Base-by-base conservation (phyloP, 2,329 filamentous ascomycete species). In the Aureobasidium subglaciale region DNA sequence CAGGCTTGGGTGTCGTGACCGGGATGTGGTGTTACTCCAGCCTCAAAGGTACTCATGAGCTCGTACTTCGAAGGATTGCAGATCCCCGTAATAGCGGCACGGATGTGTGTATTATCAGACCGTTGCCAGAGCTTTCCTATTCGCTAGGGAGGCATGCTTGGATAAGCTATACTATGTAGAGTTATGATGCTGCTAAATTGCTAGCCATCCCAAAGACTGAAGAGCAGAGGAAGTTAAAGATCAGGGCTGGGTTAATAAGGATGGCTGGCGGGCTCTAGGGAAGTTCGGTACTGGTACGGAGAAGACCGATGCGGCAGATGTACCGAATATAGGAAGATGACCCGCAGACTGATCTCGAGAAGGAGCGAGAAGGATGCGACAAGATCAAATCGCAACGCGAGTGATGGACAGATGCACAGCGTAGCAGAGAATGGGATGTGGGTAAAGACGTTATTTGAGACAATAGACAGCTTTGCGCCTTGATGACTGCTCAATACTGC, bases 31-130 rank as follows among this genome's bases (percentile, higher is more conserved):
- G 48, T 18, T 18, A 40, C 35, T 40, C 13, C 16, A 22, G 18
- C 40, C 40, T 22, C 16, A 7, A n/a, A 29, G 35, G 37, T 41
- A 41, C 48, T 30, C 15, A 11, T 16, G 15, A 27, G 34, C 46
- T 27, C 16, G 48, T 41, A 52, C 35, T 13, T 40, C 48, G 48
- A 27, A 37, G 46, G 46, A 38, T 50, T 15, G 46, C 46, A 37
- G 46, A 45, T 48, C 43, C 22, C 16, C 22, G 45, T 30, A 22
- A 35, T 50, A n/a, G 18, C 48, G 48, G 48, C 48, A 52, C 35
- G 18, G 48, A 8, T 27, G 15, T 25, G 3, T 27, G 16, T 27
- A 20, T 41, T 30, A 30, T 52, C 35, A 25, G 48, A 52, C 48
- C 48, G 48, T 40, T 32, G 27, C 32, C 27, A 32, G 18, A 29